Evolutionary conservation across 805 yeast species (phyloP).

Genomic region (Phaffomyces opuntiae): DNA sequence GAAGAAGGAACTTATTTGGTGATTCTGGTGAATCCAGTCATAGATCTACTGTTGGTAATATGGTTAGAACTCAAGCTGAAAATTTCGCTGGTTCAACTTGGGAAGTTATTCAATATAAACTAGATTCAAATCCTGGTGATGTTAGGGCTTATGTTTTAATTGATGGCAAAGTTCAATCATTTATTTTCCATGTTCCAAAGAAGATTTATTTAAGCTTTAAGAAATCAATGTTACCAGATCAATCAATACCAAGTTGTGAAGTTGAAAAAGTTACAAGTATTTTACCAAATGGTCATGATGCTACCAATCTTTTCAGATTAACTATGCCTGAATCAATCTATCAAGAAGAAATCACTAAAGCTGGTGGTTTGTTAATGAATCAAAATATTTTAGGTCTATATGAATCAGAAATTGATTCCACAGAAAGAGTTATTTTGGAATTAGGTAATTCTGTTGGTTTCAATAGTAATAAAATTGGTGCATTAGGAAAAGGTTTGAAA

Average conservation of each 20-base stretch:
- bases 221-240: constrained; percentile 35
- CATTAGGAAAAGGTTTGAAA: constrained; percentile 78
- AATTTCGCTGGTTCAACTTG: constrained; percentile 70
- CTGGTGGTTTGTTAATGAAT: constrained; percentile 58
- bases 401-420: constrained; percentile 62
- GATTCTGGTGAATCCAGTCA: constrained; percentile 42
- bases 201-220: constrained; percentile 64
- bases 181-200: constrained; percentile 70
- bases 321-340: constrained; percentile 62
- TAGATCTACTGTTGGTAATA: constrained; percentile 56
- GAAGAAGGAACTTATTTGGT: constrained; percentile 80
- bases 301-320: constrained; percentile 48
- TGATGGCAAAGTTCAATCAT: constrained; percentile 64
- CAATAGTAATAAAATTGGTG: constrained; percentile 67
- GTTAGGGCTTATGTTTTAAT: constrained; percentile 66
- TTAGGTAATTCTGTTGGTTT: constrained; percentile 70
- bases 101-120: constrained; percentile 73
- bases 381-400: constrained; percentile 60
- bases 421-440: constrained; percentile 71
- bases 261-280: constrained; percentile 52
- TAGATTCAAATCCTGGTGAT: constrained; percentile 61
- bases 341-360: constrained; percentile 45
- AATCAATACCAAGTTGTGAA: constrained; percentile 41
- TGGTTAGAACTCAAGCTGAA: constrained; percentile 75
- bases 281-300: constrained; percentile 62